Evolutionary conservation across 768 basidiomycete genomes (phyloP).

Genomic region (Auricularia cornea): DNA sequence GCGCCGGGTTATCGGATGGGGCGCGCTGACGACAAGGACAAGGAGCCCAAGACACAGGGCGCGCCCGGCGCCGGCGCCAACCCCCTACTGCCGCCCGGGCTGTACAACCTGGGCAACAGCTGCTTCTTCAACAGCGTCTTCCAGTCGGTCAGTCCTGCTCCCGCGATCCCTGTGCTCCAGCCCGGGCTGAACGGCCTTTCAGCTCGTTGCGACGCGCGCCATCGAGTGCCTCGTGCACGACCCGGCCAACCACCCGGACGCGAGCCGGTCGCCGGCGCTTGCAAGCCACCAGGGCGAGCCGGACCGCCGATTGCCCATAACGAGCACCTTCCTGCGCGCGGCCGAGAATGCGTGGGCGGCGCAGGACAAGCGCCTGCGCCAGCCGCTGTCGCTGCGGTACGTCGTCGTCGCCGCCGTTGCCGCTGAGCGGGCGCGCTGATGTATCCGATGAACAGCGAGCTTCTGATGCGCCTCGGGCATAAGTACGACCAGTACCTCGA

Average conservation of each 20-base stretch:
- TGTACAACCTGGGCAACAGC: not conserved
- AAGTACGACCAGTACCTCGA: constrained; percentile 95
- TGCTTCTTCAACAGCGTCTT: constrained; percentile 1
- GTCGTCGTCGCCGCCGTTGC: not conserved
- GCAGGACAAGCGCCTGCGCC: not conserved
- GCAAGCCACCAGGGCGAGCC: not conserved
- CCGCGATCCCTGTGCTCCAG: not conserved
- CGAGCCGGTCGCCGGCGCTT: not conserved
- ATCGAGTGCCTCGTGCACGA: not conserved
- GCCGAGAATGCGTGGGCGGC: not conserved
- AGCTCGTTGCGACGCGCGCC: not conserved
- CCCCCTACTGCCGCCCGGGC: not conserved
- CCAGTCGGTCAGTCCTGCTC: not conserved
- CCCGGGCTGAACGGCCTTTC: not conserved
- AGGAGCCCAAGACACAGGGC: too few species aligned
- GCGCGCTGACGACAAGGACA: too few species aligned
- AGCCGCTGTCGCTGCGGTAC: not conserved
- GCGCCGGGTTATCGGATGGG: too few species aligned
- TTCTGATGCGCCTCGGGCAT: constrained; percentile 59
- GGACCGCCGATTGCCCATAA: not conserved
- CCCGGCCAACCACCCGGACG: not conserved
- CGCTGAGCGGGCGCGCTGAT: not conserved
- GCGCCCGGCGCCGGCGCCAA: too few species aligned
- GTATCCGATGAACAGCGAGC: constrained; percentile 31
- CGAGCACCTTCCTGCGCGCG: not conserved